Percentiles rank a stretch among this genome's conserved stretches.
These are phyloP conservation scores for Sphaerostilbella broomeana DNA, from an alignment of 2,329 filamentous ascomycete genomes.

Conservation along the genomic window DNA sequence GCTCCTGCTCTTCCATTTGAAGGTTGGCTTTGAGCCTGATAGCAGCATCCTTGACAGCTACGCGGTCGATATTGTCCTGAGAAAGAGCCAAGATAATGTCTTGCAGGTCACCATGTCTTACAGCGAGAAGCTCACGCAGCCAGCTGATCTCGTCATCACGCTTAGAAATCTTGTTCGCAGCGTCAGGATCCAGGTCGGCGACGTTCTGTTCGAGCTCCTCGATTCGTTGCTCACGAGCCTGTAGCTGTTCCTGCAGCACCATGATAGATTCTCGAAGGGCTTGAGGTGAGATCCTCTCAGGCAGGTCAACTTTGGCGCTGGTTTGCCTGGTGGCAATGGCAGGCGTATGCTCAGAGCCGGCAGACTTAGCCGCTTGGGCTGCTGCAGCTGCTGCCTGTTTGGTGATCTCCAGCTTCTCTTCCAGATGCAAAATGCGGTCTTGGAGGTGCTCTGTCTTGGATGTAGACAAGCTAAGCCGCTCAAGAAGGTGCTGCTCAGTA, in stretches of 20 bases:
- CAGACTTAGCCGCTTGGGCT: slow-evolving; percentile 63
- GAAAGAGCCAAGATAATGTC: slow-evolving; percentile 82
- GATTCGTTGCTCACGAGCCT: slow-evolving; percentile 84
- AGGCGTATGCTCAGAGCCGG: slow-evolving; percentile 29
- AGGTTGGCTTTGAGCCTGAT: slow-evolving; percentile 91
- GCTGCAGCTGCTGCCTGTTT: slow-evolving; percentile 82
- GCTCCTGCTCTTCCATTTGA: slow-evolving; percentile 96
- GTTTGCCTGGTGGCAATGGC: slow-evolving; percentile 18
- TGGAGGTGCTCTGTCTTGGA: slow-evolving; percentile 81
- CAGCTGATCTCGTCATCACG: slow-evolving; percentile 90
- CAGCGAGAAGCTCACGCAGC: slow-evolving; percentile 87
- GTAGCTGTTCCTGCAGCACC: slow-evolving; percentile 92
- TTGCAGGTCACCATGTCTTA: slow-evolving; percentile 83
- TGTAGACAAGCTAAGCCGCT: slow-evolving; percentile 73
- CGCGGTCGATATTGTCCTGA: slow-evolving; percentile 66
- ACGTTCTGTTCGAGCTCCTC: slow-evolving; percentile 76
- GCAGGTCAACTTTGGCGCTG: slow-evolving; percentile 43
- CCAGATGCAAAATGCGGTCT: slow-evolving; percentile 75
- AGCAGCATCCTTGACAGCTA: slow-evolving; percentile 78
- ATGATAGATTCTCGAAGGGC: slow-evolving; percentile 93
- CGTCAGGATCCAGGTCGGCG: slow-evolving; percentile 64
- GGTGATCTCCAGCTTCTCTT: slow-evolving; percentile 86
- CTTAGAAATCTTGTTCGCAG: slow-evolving; percentile 76
- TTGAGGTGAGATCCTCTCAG: slow-evolving; percentile 88
- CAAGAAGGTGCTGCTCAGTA: slow-evolving; percentile 69